phyloP scores from a whole-genome alignment of 805 yeast species.

The Groenewaldozyma tartarivorans region DNA sequence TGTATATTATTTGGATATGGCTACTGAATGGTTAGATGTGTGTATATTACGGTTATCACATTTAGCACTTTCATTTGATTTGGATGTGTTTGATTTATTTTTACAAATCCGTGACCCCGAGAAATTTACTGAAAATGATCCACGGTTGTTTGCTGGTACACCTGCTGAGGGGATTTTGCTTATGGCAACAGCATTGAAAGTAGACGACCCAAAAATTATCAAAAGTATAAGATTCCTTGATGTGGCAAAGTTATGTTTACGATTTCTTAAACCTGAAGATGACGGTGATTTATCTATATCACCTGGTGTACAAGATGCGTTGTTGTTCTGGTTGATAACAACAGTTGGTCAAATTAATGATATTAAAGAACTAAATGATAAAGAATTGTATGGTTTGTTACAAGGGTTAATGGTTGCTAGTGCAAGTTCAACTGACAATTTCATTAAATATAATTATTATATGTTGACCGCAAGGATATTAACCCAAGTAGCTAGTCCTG shows the following conservation, averaged over 20 bases:
- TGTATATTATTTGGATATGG: constrained; percentile 9
- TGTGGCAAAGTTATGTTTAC: constrained; percentile 14
- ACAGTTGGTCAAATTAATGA: constrained; percentile 19
- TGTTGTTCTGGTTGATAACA: constrained; percentile 27
- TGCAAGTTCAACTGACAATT: constrained; percentile 30
- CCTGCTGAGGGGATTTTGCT: constrained; percentile 23
- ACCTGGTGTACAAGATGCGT: constrained; percentile 26
- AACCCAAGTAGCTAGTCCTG: constrained; percentile 39
- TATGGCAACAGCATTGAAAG: constrained; percentile 26
- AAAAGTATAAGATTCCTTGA: constrained; percentile 12
- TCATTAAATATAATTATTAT: constrained; percentile 36
- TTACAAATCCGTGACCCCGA: constrained; percentile 33
- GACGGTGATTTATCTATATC: constrained; percentile 20
- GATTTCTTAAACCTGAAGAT: constrained; percentile 9
- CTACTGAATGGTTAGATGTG: constrained; percentile 24
- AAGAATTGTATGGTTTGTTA: constrained; percentile 30
- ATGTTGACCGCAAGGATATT: constrained; percentile 59
- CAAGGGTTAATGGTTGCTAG: constrained; percentile 33
- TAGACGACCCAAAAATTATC: constrained; percentile 15
- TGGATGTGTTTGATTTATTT: constrained; percentile 34
- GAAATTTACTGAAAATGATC: constrained; percentile 15
- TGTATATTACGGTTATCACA: constrained; percentile 34
- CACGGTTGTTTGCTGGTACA: constrained; percentile 2
- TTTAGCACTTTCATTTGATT: constrained; percentile 56
- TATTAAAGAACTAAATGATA: constrained; percentile 21